Evolutionary conservation across 1,284 basidiomycete genomes (phyloP).

Genomic region (Lentinula novae-zelandiae): DNA sequence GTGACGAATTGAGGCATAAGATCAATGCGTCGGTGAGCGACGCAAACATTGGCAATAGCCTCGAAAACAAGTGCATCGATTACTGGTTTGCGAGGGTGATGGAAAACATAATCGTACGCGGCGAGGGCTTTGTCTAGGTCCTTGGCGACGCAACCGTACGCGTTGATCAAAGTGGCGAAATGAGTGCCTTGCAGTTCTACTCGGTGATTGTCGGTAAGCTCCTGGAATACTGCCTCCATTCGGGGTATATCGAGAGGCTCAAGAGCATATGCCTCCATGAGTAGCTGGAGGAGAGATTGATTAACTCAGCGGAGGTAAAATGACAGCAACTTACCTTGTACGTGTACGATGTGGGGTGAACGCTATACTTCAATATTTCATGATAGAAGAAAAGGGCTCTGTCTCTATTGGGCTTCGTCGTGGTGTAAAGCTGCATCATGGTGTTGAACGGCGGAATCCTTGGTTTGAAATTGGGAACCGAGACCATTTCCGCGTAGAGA

Average conservation of each 20-base stretch:
- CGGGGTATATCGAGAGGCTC: constrained; percentile 76
- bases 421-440: constrained; percentile 97
- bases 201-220: constrained; percentile 48
- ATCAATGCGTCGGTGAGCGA: constrained; percentile 77
- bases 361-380: constrained; percentile 58
- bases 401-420: constrained; percentile 83
- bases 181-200: constrained; percentile 80
- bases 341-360: constrained; percentile 83
- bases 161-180: constrained; percentile 91
- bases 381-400: constrained; percentile 78
- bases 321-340: constrained; percentile 68
- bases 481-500: constrained; percentile 85
- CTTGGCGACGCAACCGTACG: constrained; percentile 80
- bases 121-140: constrained; percentile 76
- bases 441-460: constrained; percentile 95
- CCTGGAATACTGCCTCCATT: constrained; percentile 74
- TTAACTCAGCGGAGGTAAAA: constrained; percentile 3
- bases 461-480: constrained; percentile 74
- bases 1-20: constrained; percentile 70
- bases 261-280: constrained; percentile 91
- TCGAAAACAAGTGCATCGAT: constrained; percentile 89
- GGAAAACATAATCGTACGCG: constrained; percentile 76
- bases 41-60: constrained; percentile 85
- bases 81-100: constrained; percentile 38
- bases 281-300: constrained; percentile 48